phyloP scores from a whole-genome alignment of 257 asterid genomes.

The Jacaranda mimosifolia region DNA sequence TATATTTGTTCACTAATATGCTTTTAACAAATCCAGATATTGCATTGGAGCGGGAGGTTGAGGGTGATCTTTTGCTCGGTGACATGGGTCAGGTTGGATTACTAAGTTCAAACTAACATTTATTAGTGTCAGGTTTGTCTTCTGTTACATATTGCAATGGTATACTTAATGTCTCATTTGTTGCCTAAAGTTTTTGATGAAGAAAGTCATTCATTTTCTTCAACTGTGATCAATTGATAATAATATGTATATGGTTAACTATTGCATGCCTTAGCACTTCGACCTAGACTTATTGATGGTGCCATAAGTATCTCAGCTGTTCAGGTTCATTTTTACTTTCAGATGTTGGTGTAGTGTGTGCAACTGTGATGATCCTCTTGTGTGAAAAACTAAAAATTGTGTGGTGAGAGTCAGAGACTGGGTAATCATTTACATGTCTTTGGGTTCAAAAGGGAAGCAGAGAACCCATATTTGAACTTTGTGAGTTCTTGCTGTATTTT shows the following conservation, averaged over 20 bases:
- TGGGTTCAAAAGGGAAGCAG: too few relatives aligned
- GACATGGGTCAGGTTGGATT: conserved; percentile 92
- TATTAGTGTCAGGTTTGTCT: neutral
- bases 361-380: neutral
- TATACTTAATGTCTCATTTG: neutral
- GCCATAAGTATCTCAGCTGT: conserved; percentile 98
- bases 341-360: neutral
- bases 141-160: neutral
- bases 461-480: neutral
- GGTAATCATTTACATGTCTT: neutral
- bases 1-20: conserved; percentile 16
- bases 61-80: conserved; percentile 86
- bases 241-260: conserved; percentile 23
- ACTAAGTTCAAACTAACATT: neutral
- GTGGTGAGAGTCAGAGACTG: neutral
- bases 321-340: conserved; percentile 66
- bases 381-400: neutral
- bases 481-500: neutral
- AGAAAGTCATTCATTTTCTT: neutral
- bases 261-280: conserved; percentile 81
- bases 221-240: neutral
- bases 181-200: neutral
- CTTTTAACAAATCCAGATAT: conserved; percentile 53
- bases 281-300: conserved; percentile 93
- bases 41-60: conserved; percentile 93